These are phyloP conservation scores for Candida silvatica DNA, from an alignment of 805 yeast species.

Conservation along the genomic window DNA sequence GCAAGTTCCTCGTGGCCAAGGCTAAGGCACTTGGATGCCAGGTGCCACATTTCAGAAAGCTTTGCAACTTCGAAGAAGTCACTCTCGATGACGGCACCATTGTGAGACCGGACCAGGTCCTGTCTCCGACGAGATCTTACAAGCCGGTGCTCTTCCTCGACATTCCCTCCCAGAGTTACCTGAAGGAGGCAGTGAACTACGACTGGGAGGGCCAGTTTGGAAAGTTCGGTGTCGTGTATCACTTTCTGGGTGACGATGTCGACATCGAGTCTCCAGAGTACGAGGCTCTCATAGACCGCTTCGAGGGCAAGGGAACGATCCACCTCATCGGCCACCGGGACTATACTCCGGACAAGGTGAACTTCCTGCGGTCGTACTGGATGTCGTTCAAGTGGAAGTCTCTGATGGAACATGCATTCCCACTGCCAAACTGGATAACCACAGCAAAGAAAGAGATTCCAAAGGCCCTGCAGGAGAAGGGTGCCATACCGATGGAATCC, in stretches of 20 bases:
- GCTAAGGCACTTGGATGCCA: slow-evolving; percentile 65
- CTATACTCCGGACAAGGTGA: slow-evolving; percentile 52
- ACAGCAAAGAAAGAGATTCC: slow-evolving; percentile 19
- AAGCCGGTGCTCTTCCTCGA: slow-evolving; percentile 63
- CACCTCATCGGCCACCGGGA: slow-evolving; percentile 72
- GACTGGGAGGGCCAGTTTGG: slow-evolving; percentile 16
- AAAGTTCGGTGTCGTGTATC: slow-evolving; percentile 50
- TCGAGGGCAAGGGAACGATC: slow-evolving; percentile 39
- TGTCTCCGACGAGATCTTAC: slow-evolving; percentile 52
- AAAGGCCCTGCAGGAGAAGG: not conserved
- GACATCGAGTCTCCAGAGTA: slow-evolving; percentile 34
- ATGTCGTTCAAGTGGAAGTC: slow-evolving; percentile 49
- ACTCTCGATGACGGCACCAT: slow-evolving; percentile 48
- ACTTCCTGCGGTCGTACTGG: slow-evolving; percentile 46
- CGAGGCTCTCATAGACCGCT: slow-evolving; percentile 39
- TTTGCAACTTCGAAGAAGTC: slow-evolving; percentile 55
- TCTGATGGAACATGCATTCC: slow-evolving; percentile 35
- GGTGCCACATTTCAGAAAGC: slow-evolving; percentile 47
- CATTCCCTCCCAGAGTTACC: slow-evolving; percentile 49
- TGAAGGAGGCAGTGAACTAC: slow-evolving; percentile 21
- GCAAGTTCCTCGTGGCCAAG: slow-evolving; percentile 58
- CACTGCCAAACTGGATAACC: slow-evolving; percentile 31
- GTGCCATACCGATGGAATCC: slow-evolving; percentile 20
- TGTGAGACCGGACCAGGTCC: slow-evolving; percentile 62
- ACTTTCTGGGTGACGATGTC: slow-evolving; percentile 55